A percentile compares a stretch with the other conserved stretches of the same genome.
phyloP scores from a whole-genome alignment of 2,329 filamentous ascomycete species.

The Fusarium staphyleae region DNA sequence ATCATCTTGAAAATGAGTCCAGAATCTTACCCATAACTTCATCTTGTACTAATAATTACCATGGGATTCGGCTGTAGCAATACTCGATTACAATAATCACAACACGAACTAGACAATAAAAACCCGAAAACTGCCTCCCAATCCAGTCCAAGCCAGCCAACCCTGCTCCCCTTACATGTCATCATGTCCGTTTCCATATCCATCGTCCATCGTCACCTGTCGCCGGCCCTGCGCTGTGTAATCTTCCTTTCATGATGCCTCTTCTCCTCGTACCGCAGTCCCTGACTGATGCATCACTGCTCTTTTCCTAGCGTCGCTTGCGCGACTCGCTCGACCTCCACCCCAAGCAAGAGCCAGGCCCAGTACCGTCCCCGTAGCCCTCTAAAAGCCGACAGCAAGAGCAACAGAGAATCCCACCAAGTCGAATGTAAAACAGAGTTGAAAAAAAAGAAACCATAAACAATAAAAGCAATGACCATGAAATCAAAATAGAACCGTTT shows the following conservation, averaged over 20 bases:
- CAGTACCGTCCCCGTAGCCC: not conserved
- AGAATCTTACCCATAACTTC: no score
- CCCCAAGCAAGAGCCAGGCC: constrained; percentile 4
- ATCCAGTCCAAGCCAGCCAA: not conserved
- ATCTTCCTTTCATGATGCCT: not conserved
- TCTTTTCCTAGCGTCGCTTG: constrained; percentile 24
- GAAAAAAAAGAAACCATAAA: no score
- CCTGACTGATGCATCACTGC: constrained; percentile 6
- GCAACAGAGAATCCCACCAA: not conserved
- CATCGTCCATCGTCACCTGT: not conserved
- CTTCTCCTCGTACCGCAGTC: not conserved
- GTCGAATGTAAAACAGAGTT: constrained; percentile 23
- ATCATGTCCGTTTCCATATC: constrained; percentile 10
- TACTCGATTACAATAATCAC: constrained; percentile 25
- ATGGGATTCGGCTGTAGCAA: constrained; percentile 19
- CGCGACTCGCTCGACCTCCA: constrained; percentile 19
- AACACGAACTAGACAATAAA: constrained; percentile 11
- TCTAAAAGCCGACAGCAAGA: constrained; percentile 9
- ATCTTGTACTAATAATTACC: constrained; percentile 4
- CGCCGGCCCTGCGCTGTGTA: constrained; percentile 11
- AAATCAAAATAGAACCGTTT: constrained; percentile 40
- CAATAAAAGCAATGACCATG: constrained; percentile 20
- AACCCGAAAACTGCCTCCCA: constrained; percentile 19
- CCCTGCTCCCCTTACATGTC: not conserved
- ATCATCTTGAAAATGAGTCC: no score